Evolutionary conservation across 352 stramenopile genomes (phyloP), one percentile per base, ranked within the genome.

Genomic region (Aphanomyces astaci): DNA sequence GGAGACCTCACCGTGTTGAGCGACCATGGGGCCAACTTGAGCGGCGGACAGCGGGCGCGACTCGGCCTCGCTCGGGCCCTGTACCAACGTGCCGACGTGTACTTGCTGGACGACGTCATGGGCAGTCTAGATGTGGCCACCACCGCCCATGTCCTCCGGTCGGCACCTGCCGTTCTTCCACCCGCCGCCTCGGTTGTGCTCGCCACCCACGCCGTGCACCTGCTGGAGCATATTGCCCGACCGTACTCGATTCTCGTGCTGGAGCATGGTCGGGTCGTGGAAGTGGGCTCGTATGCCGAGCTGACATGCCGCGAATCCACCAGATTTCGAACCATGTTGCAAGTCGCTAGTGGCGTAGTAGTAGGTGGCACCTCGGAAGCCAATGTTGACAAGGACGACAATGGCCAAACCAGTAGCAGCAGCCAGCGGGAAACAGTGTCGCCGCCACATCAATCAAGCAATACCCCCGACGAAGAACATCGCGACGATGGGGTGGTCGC

Each of bases 91-190:
- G 71, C 80, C 22, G 62, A 43, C 9, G 63, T 97, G 13, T 94
- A 94, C 33, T 64, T 97, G n/a, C 63, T 97, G n/a, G 88, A 97
- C 56, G 90, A 97, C 57, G 85, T 87, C 1, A 75, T 96, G 9
- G 94, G 82, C 25, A 86, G 84, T 1, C 71, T 97, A 4, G 90
- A 97, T 54, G 63, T 72, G 2, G 77, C 70, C 13, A 94, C 86
- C 15, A 79, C 82, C 2, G 71, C 73, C 0, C 72, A 76, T 45
- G 75, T 92, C 7, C 52, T 94, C 1, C 65, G 33, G 4, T 79
- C 78, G 27, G 86, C 77, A 45, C 87, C 87, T 46, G 55, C 63
- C 0, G 64, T 96, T 2, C 80, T 92, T 30, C 72, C 80, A 2
- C 49, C 74, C 5, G 73, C 72, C 13, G 71, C 83, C 22, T 76